Base-by-base conservation (phyloP, 129 eudicot genomes). In the Deinandra increscens region DNA sequence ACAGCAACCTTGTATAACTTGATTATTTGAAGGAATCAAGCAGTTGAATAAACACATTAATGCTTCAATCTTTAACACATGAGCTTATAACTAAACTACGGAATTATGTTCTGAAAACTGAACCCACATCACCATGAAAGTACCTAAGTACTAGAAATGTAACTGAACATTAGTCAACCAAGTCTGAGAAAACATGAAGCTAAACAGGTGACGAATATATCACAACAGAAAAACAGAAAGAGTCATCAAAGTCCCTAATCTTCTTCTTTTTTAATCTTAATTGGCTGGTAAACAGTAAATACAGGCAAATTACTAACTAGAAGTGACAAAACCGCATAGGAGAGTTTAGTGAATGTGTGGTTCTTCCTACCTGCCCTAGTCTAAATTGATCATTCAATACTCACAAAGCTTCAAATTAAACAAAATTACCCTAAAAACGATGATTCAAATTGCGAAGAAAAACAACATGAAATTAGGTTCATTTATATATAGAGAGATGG, bases 171-270 rank as follows among this genome's bases (percentile, higher is more conserved):
- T 54, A 49, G 45, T 46, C 23, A 72, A 19, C 22, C 22, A 60
- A 12, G 49, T 36, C 61, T 48, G 6, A 46, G 68, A 20, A 34
- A 45, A 60, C 51, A 72, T 46, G 37, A 62, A 61, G 48, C 69
- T 19, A 72, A 33, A 50, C 59, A 58, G 31, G 45, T 31, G 14
- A 44, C 4, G 6, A 14, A 59, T 54, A 42, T 56, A 41, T 23
- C 18, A n/a, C 64, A 53, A 58, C 17, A 71, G 3, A 29, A 44
- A 19, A 49, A 48, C 42, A 46, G n/a, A 20, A 17, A 34, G 23
- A 72, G 31, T 18, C 69, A 72, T 60, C 68, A 60, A 72, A 60
- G 12, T 59, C 76, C 64, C 48, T 59, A 45, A 9, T 44, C 22
- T 37, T 43, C 75, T 54, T 18, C 19, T 34, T 9, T n/a, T n/a